These are phyloP conservation scores for Crithidia bombi DNA, from an alignment of 208 protist genomes.

Conservation along the genomic window DNA sequence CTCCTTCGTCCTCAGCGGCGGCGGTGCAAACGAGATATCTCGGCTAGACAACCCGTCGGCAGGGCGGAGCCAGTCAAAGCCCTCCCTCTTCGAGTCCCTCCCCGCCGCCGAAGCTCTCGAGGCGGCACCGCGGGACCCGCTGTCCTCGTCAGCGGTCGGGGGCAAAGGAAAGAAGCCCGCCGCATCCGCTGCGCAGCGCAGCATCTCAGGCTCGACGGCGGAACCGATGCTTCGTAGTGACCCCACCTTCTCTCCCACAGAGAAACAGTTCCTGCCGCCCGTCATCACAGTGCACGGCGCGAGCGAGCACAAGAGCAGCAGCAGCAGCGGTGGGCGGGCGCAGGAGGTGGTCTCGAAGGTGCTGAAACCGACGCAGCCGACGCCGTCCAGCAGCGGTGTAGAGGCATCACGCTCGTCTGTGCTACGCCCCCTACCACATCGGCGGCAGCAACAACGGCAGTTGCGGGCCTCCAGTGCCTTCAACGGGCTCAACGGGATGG, in stretches of 20 bases:
- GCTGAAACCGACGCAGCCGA: not conserved
- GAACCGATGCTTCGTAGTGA: not conserved
- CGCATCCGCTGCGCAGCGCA: not conserved
- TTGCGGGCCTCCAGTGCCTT: not conserved
- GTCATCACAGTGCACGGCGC: not conserved
- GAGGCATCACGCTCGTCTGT: conserved; percentile 1
- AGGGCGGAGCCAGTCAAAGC: not conserved
- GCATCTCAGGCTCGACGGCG: not conserved
- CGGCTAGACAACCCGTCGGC: not conserved
- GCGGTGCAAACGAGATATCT: not conserved
- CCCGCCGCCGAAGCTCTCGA: not conserved
- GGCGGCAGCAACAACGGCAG: not conserved
- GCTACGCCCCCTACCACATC: too few relatives aligned
- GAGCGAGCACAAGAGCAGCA: not conserved
- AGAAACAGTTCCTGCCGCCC: conserved; percentile 5
- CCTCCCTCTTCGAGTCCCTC: conserved; percentile 8
- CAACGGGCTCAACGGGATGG: too few relatives aligned
- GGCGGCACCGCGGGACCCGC: too few relatives aligned
- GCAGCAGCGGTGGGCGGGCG: not conserved
- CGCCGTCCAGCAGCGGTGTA: not conserved
- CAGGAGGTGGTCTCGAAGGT: not conserved
- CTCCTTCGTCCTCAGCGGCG: not conserved
- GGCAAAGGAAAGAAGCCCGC: not conserved
- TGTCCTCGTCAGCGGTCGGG: not conserved
- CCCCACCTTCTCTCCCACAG: not conserved